phyloP scores from a whole-genome alignment of 441 rosid species.

The Francoa sonchifolia region DNA sequence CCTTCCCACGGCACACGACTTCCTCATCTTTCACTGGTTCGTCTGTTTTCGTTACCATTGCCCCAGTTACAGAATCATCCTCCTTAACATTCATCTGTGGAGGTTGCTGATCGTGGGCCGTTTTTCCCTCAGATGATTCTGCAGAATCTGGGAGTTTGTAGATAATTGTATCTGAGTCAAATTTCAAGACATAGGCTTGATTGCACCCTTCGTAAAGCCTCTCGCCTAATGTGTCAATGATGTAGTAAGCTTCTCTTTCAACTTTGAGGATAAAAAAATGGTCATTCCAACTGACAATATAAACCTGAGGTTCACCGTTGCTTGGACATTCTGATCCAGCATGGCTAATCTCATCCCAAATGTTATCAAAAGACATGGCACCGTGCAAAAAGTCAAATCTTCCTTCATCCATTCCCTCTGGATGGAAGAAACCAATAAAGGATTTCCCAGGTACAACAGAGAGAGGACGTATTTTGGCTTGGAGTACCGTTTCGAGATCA shows the following conservation, averaged over 20 bases:
- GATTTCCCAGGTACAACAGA: conserved; percentile 54
- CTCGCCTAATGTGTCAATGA: conserved; percentile 81
- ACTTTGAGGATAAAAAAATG: conserved; percentile 77
- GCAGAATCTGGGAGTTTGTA: conserved; percentile 21
- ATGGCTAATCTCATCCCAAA: conserved; percentile 70
- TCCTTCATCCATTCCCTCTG: conserved; percentile 53
- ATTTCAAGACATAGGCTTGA: conserved; percentile 83
- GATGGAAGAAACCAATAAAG: conserved; percentile 75
- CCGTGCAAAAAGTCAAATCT: conserved; percentile 55
- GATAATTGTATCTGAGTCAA: conserved; percentile 40
- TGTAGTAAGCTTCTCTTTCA: conserved; percentile 67
- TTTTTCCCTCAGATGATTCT: conserved; percentile 26
- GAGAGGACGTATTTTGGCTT: conserved; percentile 60
- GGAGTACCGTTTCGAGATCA: conserved; percentile 75
- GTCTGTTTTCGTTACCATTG: conserved; percentile 8
- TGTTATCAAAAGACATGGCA: conserved; percentile 82
- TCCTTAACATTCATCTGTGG: conserved; percentile 11
- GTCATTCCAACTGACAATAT: conserved; percentile 86
- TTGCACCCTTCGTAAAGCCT: conserved; percentile 76
- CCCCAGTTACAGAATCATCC: conserved; percentile 15
- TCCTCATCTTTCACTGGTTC: conserved; percentile 24
- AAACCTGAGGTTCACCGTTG: conserved; percentile 34
- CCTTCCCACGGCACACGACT: conserved; percentile 55
- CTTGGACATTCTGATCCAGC: conserved; percentile 25
- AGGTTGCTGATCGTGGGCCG: conserved; percentile 21